Base-by-base conservation (phyloP, 192 early-diverging fungal species). In the Coemansia sp. region DNA sequence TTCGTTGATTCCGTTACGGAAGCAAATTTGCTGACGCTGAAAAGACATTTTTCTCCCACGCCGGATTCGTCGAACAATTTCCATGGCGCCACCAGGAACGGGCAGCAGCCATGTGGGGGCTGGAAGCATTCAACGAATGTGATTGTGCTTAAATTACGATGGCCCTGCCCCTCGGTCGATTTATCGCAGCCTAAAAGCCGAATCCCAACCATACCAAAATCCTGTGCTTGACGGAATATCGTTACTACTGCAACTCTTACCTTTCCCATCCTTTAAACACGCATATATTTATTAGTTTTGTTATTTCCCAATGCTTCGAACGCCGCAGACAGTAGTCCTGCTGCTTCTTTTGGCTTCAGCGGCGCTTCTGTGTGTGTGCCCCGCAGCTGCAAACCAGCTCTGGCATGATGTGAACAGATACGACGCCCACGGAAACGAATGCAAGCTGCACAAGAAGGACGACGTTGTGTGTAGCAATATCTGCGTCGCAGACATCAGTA, bases 401-500 rank as follows among this genome's bases (percentile, higher is more conserved):
- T 78, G 76, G 76, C 76, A 78, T 30, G 61, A 78, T 6, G 87
- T 86, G 5, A 88, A 88, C 66, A 68, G 75, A 33, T 77, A 70
- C 52, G 83, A 81, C 38, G 69, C 72, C 6, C 69, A 85, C 23
- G 87, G 87, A 14, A 78, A 82, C 59, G 63, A 68, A 45, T 88
- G 87, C 59, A 75, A 74, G 57, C 70, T 77, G 21, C 59, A 76
- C 7, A 72, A 77, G 20, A 62, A 62, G 46, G 11, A 62, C 1
- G 63, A 68, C 45, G 39, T 75, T 10, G 52, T 44, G 10, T 88
- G 87, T 61, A 84, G 84, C 15, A 57, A 38, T 14, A 61, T 88
- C 12, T 88, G 87, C 51, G 84, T 84, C 15, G 21, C 65, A 6
- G 34, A 60, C 7, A 53, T 73, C 39, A 35, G n/a, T 38, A 33